Base-by-base conservation (phyloP, 345 rosid species). In the Pistacia vera region DNA sequence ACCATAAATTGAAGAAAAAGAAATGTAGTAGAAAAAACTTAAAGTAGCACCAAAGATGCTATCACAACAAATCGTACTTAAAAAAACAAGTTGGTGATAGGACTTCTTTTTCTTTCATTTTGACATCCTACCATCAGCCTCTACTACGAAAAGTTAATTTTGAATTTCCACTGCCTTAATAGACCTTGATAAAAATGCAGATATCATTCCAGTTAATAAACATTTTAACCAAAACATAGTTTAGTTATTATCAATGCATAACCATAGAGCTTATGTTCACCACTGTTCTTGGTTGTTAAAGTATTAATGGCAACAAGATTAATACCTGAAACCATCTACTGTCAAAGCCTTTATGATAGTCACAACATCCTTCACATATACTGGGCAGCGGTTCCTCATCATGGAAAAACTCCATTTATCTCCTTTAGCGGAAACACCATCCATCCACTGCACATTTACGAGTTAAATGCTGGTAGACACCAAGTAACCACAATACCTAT, bases 351-450 rank as follows among this genome's bases (percentile, higher is more conserved):
- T 76, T 71, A 83, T 84, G 74, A 89, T 59, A 30, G 49, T 72
- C 79, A 93, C 91, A 3, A 90, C 85, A 85, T 95, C 99, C 86
- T 86, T 86, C 64, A 95, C 90, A 79, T 89, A 91, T 36, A 95
- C 89, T 4, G 99, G 98, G 80, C 96, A 93, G 72, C 99, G 95
- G 68, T 72, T 93, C 87, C n/a, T 95, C 99, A 18, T 95, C 98
- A 10, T 88, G 78, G 78, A 95, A 93, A 76, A 89, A 93, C 44
- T 93, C 92, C 68, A 85, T 4, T 74, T 62, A 46, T 91, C 92
- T 75, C 94, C 97, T 72, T 88, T 91, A 48, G 88, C 76, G 67
- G 93, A 95, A 63, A 86, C 83, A 18, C 87, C 78, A 75, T 93
- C 93, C 57, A 93, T 91, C 99, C 99, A 95, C 97, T 95, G 84